Percentiles rank a stretch among this genome's conserved stretches.
phyloP scores from a whole-genome alignment of 2,329 filamentous ascomycete genomes.

The Aureobasidium lini region DNA sequence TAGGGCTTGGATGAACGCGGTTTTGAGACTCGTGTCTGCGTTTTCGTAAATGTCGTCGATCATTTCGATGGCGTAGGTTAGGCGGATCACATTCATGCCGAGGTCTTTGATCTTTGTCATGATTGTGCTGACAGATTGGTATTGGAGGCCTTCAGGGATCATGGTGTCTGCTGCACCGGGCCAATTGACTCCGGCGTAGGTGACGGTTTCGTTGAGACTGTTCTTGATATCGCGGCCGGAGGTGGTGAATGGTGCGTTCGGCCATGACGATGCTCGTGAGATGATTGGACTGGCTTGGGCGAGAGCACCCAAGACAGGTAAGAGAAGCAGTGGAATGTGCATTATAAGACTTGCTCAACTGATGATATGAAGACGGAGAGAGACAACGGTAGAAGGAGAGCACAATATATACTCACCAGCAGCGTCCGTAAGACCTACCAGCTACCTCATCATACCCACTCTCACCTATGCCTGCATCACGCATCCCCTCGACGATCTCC shows the following conservation, averaged over 20 bases:
- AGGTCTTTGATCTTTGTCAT: conserved; percentile 51
- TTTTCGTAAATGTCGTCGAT: conserved; percentile 38
- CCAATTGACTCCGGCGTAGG: conserved; percentile 54
- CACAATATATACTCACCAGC: not conserved
- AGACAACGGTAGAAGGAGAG: not conserved
- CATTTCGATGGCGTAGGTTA: conserved; percentile 59
- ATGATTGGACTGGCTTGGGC: not conserved
- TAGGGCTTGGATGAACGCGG: conserved; percentile 24
- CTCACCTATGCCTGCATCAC: not conserved
- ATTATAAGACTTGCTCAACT: not conserved
- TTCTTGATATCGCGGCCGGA: conserved; percentile 27
- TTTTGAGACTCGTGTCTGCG: conserved; percentile 16
- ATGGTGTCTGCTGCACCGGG: conserved; percentile 55
- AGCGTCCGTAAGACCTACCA: not conserved
- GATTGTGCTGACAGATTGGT: conserved; percentile 49
- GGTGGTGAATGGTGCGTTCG: conserved; percentile 21
- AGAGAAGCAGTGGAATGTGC: not conserved
- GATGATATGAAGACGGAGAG: not conserved
- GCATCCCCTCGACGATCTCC: not conserved
- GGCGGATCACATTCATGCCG: conserved; percentile 56
- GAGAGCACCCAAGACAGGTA: not conserved
- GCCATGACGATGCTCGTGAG: conserved; percentile 17
- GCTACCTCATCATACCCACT: not conserved
- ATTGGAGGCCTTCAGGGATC: conserved; percentile 58
- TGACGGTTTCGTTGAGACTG: conserved; percentile 28